Conservation (phyloP, 2,329 filamentous ascomycete species). For the Hypoxylon sp. region DNA sequence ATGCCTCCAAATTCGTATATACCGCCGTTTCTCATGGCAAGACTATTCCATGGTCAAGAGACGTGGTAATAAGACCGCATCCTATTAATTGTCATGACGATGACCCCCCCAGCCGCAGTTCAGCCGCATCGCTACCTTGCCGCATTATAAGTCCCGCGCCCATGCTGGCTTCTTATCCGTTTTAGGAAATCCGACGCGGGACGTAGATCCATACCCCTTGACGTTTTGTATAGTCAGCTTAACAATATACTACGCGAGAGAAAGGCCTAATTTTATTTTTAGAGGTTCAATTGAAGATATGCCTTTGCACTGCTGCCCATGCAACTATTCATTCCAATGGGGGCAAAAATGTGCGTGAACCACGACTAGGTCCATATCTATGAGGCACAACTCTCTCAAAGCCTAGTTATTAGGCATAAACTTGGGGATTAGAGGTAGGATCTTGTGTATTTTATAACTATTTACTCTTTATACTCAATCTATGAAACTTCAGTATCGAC, state of each 20-base stretch:
- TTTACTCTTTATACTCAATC: background rate
- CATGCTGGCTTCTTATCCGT: conserved; percentile 12
- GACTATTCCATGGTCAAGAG: background rate
- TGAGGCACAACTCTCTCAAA: background rate
- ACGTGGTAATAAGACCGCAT: background rate
- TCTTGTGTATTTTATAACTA: background rate
- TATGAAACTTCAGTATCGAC: background rate
- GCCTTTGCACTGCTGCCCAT: background rate
- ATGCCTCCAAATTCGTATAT: background rate
- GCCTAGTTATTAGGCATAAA: no score
- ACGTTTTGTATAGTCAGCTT: background rate
- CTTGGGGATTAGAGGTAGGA: background rate
- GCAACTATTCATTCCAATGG: background rate
- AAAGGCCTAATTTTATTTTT: background rate
- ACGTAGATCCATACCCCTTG: background rate
- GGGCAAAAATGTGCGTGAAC: background rate
- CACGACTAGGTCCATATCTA: background rate
- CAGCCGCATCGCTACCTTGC: conserved; percentile 22
- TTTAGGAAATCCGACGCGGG: conserved; percentile 20
- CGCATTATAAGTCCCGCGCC: background rate
- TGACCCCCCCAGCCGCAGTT: background rate
- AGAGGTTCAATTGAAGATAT: background rate
- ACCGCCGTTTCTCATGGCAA: background rate
- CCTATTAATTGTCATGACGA: background rate
- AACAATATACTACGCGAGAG: background rate